phyloP scores from a whole-genome alignment of 495 filamentous ascomycete species.

The Penicillium bovifimosum region DNA sequence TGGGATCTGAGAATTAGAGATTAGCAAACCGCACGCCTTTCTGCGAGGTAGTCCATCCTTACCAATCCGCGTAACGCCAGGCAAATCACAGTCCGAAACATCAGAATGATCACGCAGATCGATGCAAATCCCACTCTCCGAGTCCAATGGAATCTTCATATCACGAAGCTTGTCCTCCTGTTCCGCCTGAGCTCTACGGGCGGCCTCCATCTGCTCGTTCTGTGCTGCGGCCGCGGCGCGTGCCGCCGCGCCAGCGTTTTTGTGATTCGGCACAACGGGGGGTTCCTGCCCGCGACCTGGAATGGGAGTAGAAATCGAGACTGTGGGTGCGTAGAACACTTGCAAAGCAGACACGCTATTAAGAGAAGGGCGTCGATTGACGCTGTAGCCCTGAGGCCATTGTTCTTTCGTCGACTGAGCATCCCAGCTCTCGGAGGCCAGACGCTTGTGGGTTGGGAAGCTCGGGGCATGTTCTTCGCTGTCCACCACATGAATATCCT shows the following conservation, averaged over 20 bases:
- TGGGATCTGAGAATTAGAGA: constrained; percentile 51
- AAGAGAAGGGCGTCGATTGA: constrained; percentile 38
- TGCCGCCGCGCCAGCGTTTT: constrained; percentile 61
- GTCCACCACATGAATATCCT: not conserved
- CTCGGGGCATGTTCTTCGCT: constrained; percentile 6
- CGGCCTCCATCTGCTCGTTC: constrained; percentile 40
- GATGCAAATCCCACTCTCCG: constrained; percentile 78
- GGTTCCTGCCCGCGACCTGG: constrained; percentile 37
- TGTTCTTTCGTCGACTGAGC: constrained; percentile 6
- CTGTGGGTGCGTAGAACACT: constrained; percentile 33
- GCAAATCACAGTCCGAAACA: constrained; percentile 37
- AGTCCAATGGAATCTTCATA: constrained; percentile 45
- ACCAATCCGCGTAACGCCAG: constrained; percentile 35
- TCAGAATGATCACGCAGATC: constrained; percentile 51
- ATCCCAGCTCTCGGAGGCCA: constrained; percentile 21
- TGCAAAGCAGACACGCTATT: constrained; percentile 39
- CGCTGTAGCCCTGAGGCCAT: constrained; percentile 27
- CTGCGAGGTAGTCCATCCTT: constrained; percentile 13
- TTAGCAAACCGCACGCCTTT: not conserved
- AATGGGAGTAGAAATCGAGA: constrained; percentile 27
- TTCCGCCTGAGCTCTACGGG: constrained; percentile 35
- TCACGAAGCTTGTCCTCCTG: constrained; percentile 33
- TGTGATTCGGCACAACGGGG: constrained; percentile 35
- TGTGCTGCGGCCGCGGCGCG: constrained; percentile 65
- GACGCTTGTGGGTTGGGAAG: constrained; percentile 15